Evolutionary conservation across 2,329 filamentous ascomycete species (phyloP), one percentile per base, ranked within the genome.

Genomic region (Pseudopyrenochaeta lycopersici): DNA sequence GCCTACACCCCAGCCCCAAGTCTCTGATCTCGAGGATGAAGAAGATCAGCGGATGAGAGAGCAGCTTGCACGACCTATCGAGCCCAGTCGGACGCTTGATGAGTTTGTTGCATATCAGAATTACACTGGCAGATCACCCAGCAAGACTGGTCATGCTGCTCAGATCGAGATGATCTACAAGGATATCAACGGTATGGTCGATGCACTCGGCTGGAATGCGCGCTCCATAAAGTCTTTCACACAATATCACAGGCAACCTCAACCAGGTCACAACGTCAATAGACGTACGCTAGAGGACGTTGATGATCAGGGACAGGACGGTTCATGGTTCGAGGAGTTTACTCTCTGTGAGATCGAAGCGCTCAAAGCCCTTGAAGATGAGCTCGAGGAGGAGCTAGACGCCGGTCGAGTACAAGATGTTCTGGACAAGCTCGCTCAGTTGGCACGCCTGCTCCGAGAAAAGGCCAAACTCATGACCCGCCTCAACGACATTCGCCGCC

Each of bases 141-240:
- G 64, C 20, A 81, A 77, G 55, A 66, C 72, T 29, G 81, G 80
- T 7, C 67, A 74, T 39, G 73, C 77, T 23, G 80, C 77, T 21
- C 76, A 82, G 62, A 80, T 84, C 50, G 80, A 84, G 64, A 76
- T 76, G 46, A 69, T 83, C 46, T 95, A 91, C 72, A 85, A 89
- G 39, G 91, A 94, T 66, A 90, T 94, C 71, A 94, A 95, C 74
- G 90, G 90, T 11, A 99, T 98, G 95, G 88, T 99, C 38, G 92
- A 97, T 66, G 94, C 91, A 0, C 80, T 98, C 35, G 94, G 94
- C 9, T 84, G 97, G 44, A 98, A 98, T 71, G 87, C 90, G 5
- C 85, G 94, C 14, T 87, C 83, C 7, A 66, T 89, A 36, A 76
- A 81, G 17, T 79, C 82, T 0, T 88, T 84, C 65, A 76, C 93